A percentile compares a stretch with the other conserved stretches of the same genome.
These are phyloP conservation scores for Przewalskia tangutica DNA, from an alignment of 257 asterid species.

Conservation along the genomic window DNA sequence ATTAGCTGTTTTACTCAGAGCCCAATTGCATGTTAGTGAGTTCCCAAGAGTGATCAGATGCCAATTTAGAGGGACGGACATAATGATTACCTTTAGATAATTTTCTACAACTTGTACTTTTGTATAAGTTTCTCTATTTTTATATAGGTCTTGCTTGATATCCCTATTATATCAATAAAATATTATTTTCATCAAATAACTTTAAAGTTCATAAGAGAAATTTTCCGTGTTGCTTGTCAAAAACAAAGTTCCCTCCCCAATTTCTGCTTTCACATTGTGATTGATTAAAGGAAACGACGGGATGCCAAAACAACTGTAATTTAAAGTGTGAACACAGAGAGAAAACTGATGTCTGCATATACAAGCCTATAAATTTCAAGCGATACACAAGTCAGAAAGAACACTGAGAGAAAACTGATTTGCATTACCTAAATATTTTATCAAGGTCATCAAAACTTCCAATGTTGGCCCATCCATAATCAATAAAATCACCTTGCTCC, in stretches of 20 bases:
- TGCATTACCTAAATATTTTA: constrained; percentile 70
- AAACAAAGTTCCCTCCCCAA: background rate
- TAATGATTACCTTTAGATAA: background rate
- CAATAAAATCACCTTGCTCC: constrained; percentile 60
- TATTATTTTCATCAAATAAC: background rate
- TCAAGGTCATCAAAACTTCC: constrained; percentile 95
- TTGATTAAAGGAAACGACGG: background rate
- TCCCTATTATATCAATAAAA: background rate
- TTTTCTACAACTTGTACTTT: background rate
- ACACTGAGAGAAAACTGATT: background rate
- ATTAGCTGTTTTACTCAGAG: background rate
- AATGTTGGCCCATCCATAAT: constrained; percentile 78
- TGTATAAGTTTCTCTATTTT: background rate
- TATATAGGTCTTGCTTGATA: background rate
- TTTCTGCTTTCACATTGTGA: background rate
- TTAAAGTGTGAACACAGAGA: background rate
- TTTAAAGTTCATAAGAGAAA: background rate
- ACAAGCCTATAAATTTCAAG: background rate
- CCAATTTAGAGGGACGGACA: background rate
- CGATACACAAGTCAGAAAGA: background rate
- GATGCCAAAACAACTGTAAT: background rate
- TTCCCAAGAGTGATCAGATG: background rate
- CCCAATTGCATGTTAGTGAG: background rate
- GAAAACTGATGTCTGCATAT: background rate
- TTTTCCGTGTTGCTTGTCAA: background rate